Conservation (phyloP, 805 yeast species). For the Tanozyma kutaoensis region DNA sequence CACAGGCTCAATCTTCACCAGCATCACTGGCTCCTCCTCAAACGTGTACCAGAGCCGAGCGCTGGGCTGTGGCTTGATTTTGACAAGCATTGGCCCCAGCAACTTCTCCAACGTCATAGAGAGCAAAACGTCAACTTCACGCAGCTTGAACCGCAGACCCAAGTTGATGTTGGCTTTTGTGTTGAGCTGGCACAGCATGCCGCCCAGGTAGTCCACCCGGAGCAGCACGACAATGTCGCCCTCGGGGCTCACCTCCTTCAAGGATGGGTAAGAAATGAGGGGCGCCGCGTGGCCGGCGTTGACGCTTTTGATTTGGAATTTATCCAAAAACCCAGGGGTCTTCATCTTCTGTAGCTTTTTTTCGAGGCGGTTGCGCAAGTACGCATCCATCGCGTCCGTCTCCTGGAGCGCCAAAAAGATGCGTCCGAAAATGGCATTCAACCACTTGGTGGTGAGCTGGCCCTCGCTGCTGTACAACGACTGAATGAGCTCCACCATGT, state of each 20-base stretch:
- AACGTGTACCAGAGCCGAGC: conserved; percentile 86
- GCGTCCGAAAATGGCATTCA: conserved; percentile 80
- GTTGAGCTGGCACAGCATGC: conserved; percentile 60
- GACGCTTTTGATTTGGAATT: conserved; percentile 59
- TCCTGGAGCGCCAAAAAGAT: conserved; percentile 64
- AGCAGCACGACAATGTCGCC: conserved; percentile 57
- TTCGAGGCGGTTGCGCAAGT: conserved; percentile 44
- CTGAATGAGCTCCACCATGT: conserved; percentile 63
- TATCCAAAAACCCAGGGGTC: conserved; percentile 80
- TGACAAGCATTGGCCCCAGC: conserved; percentile 59
- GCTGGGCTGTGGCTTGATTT: conserved; percentile 83
- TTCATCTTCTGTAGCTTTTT: conserved; percentile 69
- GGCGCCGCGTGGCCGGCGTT: conserved; percentile 78
- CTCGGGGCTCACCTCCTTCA: conserved; percentile 62
- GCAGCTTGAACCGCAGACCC: conserved; percentile 60
- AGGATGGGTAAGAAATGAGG: conserved; percentile 55
- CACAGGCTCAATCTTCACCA: conserved; percentile 76
- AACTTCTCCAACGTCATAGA: conserved; percentile 55
- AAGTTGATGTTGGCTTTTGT: conserved; percentile 68
- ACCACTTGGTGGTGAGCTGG: conserved; percentile 76
- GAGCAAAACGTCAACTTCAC: conserved; percentile 65
- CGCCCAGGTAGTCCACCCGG: conserved; percentile 61
- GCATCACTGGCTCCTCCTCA: conserved; percentile 63
- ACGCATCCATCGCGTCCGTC: conserved; percentile 51
- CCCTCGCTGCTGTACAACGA: conserved; percentile 73